A percentile compares a stretch with the other conserved stretches of the same genome.
These are phyloP conservation scores for Microbotryum silenes-acaulis DNA, from an alignment of 1,284 basidiomycete genomes.

Conservation along the genomic window DNA sequence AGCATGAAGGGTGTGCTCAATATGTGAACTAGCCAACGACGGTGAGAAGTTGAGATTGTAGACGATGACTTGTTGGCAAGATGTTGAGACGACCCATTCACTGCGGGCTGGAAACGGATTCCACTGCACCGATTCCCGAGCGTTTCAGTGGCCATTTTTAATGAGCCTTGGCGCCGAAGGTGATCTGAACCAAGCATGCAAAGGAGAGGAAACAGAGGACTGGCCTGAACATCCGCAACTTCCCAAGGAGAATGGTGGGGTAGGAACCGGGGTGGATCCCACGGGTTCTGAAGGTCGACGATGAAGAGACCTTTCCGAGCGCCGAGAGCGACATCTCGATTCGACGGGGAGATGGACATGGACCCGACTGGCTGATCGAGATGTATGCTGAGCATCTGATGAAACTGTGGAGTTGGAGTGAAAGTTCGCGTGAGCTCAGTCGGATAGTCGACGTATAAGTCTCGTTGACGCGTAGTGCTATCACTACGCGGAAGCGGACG, in stretches of 20 bases:
- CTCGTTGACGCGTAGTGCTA: too few relatives aligned
- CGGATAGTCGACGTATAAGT: too few relatives aligned
- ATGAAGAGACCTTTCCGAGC: constrained; percentile 86
- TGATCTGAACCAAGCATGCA: not conserved
- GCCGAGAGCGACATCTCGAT: constrained; percentile 55
- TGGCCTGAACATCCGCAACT: constrained; percentile 56
- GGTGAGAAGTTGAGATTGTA: constrained; percentile 77
- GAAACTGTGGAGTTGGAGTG: constrained; percentile 1
- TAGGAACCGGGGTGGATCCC: constrained; percentile 80
- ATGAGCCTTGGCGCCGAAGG: not conserved
- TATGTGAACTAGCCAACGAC: constrained; percentile 50
- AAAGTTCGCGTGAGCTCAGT: too few relatives aligned
- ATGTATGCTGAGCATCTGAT: constrained; percentile 20
- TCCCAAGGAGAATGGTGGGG: constrained; percentile 96
- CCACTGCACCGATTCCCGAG: constrained; percentile 58
- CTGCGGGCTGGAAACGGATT: constrained; percentile 78
- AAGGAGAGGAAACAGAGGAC: too few relatives aligned
- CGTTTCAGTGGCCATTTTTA: constrained; percentile 35
- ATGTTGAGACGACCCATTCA: constrained; percentile 90
- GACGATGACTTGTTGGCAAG: constrained; percentile 88
- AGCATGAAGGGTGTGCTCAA: constrained; percentile 68
- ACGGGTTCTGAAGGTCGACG: constrained; percentile 81
- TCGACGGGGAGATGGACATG: constrained; percentile 56
- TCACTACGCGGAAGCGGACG: too few relatives aligned
- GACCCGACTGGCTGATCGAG: constrained; percentile 46